These are phyloP conservation scores for Scytalidium sp. DNA, from an alignment of 2,329 filamentous ascomycete genomes.

Conservation along the genomic window DNA sequence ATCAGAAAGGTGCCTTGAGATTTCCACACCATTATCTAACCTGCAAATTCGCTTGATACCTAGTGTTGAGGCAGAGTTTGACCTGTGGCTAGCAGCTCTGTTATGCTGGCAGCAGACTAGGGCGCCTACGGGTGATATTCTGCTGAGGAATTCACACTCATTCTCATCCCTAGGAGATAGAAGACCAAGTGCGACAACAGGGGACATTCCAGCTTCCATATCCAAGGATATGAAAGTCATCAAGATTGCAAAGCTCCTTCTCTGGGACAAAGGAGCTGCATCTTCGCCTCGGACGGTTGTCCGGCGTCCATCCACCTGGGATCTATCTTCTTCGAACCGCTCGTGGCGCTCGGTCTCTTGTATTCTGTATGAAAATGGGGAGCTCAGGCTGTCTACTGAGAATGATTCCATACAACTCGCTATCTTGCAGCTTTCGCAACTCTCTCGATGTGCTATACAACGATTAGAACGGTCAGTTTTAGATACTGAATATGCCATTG, in stretches of 20 bases:
- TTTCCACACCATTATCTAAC: constrained; percentile 51
- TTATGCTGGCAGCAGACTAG: constrained; percentile 79
- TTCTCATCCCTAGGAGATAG: constrained; percentile 12
- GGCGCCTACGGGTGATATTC: constrained; percentile 24
- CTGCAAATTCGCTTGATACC: constrained; percentile 66
- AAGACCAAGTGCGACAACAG: constrained; percentile 31
- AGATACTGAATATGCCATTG: constrained; percentile 90
- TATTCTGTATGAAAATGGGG: constrained; percentile 90
- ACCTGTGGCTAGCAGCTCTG: constrained; percentile 77
- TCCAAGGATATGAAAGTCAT: constrained; percentile 81
- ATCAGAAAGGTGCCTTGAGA: constrained; percentile 48
- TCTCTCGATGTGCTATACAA: constrained; percentile 88
- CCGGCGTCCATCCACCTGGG: constrained; percentile 49
- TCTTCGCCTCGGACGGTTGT: constrained; percentile 51
- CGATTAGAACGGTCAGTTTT: constrained; percentile 86
- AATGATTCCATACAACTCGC: constrained; percentile 77
- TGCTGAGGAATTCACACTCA: constrained; percentile 1
- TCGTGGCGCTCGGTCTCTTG: constrained; percentile 89
- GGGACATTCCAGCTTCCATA: constrained; percentile 51
- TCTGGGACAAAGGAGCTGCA: constrained; percentile 79
- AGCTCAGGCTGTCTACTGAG: constrained; percentile 87
- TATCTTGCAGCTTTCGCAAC: constrained; percentile 80
- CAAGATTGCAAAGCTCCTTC: constrained; percentile 86
- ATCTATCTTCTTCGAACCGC: constrained; percentile 49
- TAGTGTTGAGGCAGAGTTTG: constrained; percentile 61